Conservation (phyloP, 805 yeast species). For the Kodamaea fukazawae region DNA sequence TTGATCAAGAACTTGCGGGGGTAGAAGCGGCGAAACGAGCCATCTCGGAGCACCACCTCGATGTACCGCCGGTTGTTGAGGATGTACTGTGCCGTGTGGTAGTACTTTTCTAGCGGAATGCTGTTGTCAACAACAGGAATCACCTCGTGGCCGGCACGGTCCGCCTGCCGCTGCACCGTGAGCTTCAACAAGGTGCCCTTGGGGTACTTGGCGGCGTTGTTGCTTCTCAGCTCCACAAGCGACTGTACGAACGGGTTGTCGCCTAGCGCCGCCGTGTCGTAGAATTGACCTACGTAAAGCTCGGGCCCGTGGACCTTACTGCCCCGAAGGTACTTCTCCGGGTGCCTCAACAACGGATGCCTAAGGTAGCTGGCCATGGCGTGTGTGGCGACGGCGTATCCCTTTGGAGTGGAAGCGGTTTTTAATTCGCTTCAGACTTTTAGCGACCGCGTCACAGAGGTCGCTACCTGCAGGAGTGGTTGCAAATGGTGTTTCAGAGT, state of each 20-base stretch:
- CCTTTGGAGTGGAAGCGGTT: too few species aligned
- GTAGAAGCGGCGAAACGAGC: slow-evolving; percentile 20
- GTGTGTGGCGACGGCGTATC: not conserved
- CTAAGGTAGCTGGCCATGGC: slow-evolving; percentile 10
- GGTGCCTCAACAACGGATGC: slow-evolving; percentile 33
- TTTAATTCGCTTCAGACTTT: too few species aligned
- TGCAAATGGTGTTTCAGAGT: too few species aligned
- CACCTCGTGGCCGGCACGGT: slow-evolving; percentile 3
- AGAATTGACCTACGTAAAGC: slow-evolving; percentile 17
- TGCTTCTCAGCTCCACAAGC: slow-evolving; percentile 25
- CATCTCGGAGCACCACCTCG: slow-evolving; percentile 14
- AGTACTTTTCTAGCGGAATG: slow-evolving; percentile 4
- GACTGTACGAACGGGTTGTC: slow-evolving; percentile 29
- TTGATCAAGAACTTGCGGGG: slow-evolving; percentile 25
- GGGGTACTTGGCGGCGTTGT: slow-evolving; percentile 25
- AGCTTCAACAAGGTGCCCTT: slow-evolving; percentile 25
- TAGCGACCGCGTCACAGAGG: too few species aligned
- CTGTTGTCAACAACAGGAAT: slow-evolving; percentile 10
- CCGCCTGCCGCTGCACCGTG: slow-evolving; percentile 10
- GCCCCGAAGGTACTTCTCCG: slow-evolving; percentile 25
- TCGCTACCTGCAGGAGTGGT: too few species aligned
- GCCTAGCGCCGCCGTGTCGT: slow-evolving; percentile 16
- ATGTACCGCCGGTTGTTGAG: slow-evolving; percentile 22
- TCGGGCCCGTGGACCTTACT: slow-evolving; percentile 21
- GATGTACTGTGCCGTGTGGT: slow-evolving; percentile 25